These are phyloP conservation scores for Candida khao-thaluensis DNA, from an alignment of 805 yeast genomes.

Conservation along the genomic window DNA sequence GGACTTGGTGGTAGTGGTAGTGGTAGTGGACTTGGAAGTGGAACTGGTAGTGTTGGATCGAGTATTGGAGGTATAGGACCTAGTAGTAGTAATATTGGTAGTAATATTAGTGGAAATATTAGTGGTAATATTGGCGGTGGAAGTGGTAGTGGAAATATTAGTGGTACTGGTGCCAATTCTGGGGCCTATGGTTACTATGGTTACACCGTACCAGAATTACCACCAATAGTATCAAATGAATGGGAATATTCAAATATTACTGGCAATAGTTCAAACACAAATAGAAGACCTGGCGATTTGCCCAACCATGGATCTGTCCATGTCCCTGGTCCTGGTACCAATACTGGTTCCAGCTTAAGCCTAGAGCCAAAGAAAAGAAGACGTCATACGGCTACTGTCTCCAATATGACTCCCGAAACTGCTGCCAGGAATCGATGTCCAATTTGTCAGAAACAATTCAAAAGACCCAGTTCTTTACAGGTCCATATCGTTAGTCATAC, in stretches of 20 bases:
- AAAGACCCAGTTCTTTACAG: constrained; percentile 77
- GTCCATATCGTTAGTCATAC: constrained; percentile 77
- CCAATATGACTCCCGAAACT: constrained; percentile 43
- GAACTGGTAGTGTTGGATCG: too few species aligned
- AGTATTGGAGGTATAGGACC: too few species aligned
- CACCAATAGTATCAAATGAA: constrained; percentile 10
- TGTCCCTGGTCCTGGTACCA: too few species aligned
- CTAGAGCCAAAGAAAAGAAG: constrained; percentile 11
- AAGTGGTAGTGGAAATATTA: neutral
- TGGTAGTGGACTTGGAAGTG: too few species aligned
- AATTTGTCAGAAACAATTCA: constrained; percentile 72
- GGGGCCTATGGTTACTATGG: neutral
- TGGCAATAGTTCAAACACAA: too few species aligned
- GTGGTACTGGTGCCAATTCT: constrained; percentile 2
- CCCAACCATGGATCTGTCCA: too few species aligned
- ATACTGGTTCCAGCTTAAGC: neutral
- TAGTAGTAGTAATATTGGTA: too few species aligned
- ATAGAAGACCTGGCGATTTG: too few species aligned
- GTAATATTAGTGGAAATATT: neutral
- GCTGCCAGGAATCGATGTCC: constrained; percentile 47
- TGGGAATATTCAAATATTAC: too few species aligned
- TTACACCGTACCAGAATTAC: constrained; percentile 6
- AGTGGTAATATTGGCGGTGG: neutral
- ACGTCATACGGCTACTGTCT: constrained; percentile 22
- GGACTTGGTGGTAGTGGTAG: too few species aligned